Evolutionary conservation across 176 grass and related monocot species (phyloP).

Genomic region (Aegilops umbellulata): DNA sequence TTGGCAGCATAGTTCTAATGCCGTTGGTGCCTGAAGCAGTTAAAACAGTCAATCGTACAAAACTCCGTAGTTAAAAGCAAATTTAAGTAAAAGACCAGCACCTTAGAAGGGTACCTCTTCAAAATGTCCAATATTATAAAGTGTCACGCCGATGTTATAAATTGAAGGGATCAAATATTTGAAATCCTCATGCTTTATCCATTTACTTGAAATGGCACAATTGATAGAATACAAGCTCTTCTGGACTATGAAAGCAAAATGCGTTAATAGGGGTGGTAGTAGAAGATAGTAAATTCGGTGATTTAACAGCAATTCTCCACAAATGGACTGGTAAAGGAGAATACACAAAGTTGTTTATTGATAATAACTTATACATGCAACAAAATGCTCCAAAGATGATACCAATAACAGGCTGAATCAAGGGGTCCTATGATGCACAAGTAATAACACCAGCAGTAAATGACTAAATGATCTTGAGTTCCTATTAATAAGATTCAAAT

Average conservation of each 20-base stretch:
- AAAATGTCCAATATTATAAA: constrained; percentile 57
- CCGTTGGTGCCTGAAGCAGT: constrained; percentile 56
- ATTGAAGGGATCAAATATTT: constrained; percentile 73
- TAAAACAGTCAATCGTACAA: not conserved
- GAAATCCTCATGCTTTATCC: constrained; percentile 50
- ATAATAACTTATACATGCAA: not conserved
- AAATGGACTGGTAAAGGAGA: constrained; percentile 7
- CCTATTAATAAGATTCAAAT: not conserved
- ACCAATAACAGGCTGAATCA: not conserved
- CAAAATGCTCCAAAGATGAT: not conserved
- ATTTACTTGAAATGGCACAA: constrained; percentile 59
- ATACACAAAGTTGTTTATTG: not conserved
- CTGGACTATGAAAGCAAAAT: constrained; percentile 57
- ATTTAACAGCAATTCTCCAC: constrained; percentile 11
- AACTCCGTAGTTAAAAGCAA: not conserved
- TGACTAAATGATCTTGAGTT: not conserved
- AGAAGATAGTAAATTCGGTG: not conserved
- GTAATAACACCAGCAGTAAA: not conserved
- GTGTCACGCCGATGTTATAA: constrained; percentile 54
- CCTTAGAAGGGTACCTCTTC: constrained; percentile 59
- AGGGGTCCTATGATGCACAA: not conserved
- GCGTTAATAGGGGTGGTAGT: constrained; percentile 29
- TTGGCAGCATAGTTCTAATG: constrained; percentile 62
- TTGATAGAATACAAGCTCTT: constrained; percentile 47
- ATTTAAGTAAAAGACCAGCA: not conserved